Evolutionary conservation across 345 rosid genomes (phyloP).

Genomic region (Citrus mangshanensis): DNA sequence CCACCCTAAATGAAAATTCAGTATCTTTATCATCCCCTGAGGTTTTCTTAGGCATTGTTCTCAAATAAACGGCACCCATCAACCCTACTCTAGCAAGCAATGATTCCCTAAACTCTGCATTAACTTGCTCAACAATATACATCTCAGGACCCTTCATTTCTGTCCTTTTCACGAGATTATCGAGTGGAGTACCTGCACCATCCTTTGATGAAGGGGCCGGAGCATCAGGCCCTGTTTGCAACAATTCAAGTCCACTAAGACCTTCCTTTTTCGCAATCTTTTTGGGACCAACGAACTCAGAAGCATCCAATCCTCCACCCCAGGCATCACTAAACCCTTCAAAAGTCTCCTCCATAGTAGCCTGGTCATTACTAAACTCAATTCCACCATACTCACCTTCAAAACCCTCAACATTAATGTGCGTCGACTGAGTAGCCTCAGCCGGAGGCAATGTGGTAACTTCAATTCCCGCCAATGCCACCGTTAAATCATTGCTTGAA

Average conservation of each 20-base stretch:
- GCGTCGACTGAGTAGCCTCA: constrained; percentile 93
- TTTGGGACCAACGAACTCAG: constrained; percentile 81
- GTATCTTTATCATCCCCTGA: constrained; percentile 71
- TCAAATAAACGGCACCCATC: constrained; percentile 86
- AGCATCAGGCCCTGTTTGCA: constrained; percentile 67
- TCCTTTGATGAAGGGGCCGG: constrained; percentile 37
- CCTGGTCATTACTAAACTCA: constrained; percentile 83
- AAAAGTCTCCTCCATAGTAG: constrained; percentile 89
- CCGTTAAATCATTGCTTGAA: constrained; percentile 59
- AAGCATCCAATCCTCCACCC: constrained; percentile 98
- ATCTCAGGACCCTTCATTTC: constrained; percentile 98
- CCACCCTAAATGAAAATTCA: constrained; percentile 86
- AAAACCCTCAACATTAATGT: constrained; percentile 87
- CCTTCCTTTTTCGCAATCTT: constrained; percentile 75
- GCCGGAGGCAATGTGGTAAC: constrained; percentile 96
- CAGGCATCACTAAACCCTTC: constrained; percentile 88
- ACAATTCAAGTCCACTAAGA: constrained; percentile 90
- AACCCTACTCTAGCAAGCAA: constrained; percentile 88
- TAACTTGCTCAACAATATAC: constrained; percentile 81
- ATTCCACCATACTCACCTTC: constrained; percentile 98
- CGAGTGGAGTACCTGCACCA: constrained; percentile 58
- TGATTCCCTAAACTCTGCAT: constrained; percentile 94
- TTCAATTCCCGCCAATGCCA: constrained; percentile 90
- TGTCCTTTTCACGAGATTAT: constrained; percentile 67
- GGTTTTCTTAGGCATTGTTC: constrained; percentile 70